Percentiles rank a stretch among this genome's conserved stretches.
Evolutionary conservation across 768 basidiomycete species (phyloP).

Genomic region (Pulveroboletus sp.): DNA sequence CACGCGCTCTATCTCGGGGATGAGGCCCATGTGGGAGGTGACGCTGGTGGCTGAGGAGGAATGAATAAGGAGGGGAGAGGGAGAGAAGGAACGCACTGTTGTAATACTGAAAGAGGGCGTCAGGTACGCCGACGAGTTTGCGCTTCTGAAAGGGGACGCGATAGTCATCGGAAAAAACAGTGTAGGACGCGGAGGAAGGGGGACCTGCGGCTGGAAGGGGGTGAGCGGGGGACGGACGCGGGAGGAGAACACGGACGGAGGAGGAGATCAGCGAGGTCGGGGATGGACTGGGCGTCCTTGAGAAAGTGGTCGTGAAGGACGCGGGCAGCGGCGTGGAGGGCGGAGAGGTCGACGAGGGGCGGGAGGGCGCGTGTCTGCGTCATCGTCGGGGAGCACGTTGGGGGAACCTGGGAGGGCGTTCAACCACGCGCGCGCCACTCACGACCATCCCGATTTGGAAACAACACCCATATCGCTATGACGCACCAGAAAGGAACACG

Average conservation of each 20-base stretch:
- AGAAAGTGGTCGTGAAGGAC: slow-evolving; percentile 63
- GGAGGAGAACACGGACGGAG: slow-evolving; percentile 42
- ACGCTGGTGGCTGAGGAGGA: slow-evolving; percentile 52
- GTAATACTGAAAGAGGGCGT: slow-evolving; percentile 73
- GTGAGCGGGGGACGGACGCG: slow-evolving; percentile 4
- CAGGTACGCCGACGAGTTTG: slow-evolving; percentile 71
- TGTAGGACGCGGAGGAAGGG: slow-evolving; percentile 74
- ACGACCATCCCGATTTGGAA: slow-evolving; percentile 5
- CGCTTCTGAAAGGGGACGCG: slow-evolving; percentile 78
- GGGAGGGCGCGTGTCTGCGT: slow-evolving; percentile 16
- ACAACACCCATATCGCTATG: slow-evolving; percentile 25
- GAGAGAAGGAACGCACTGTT: slow-evolving; percentile 47
- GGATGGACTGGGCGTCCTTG: slow-evolving; percentile 70
- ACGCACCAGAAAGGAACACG: no score
- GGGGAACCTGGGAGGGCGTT: neutral
- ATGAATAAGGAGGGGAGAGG: slow-evolving; percentile 7
- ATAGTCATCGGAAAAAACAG: slow-evolving; percentile 69
- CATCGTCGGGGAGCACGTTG: slow-evolving; percentile 7
- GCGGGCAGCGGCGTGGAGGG: slow-evolving; percentile 61
- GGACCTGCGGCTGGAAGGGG: slow-evolving; percentile 48
- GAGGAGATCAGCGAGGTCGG: slow-evolving; percentile 69
- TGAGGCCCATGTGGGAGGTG: slow-evolving; percentile 81
- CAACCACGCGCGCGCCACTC: neutral
- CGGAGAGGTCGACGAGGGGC: slow-evolving; percentile 50
- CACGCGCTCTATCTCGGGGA: slow-evolving; percentile 89